Evolutionary conservation across 805 yeast species (phyloP).

Genomic region (Cyberlindnera galapagoensis): DNA sequence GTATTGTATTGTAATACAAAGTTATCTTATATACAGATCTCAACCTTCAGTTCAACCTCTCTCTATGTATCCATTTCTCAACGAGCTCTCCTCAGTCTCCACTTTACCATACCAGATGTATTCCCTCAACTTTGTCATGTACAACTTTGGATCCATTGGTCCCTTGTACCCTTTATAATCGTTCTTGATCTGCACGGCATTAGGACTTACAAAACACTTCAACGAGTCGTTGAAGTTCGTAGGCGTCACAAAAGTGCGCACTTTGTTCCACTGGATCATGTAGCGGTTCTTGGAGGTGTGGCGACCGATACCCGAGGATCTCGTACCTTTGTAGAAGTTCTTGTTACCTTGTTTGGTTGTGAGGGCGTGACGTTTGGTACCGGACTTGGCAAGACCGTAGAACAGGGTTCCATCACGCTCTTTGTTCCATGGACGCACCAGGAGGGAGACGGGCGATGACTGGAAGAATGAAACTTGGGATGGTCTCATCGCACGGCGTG

Average conservation of each 20-base stretch:
- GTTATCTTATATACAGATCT: conserved; percentile 10
- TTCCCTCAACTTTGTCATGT: conserved; percentile 65
- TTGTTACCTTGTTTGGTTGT: conserved; percentile 94
- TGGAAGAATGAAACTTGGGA: conserved; percentile 41
- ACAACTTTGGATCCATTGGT: conserved; percentile 65
- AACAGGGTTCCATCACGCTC: conserved; percentile 77
- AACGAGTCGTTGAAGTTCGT: conserved; percentile 36
- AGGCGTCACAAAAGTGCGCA: conserved; percentile 88
- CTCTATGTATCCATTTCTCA: conserved; percentile 22
- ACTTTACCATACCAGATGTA: conserved; percentile 69
- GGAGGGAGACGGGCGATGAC: conserved; percentile 35
- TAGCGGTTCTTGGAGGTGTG: conserved; percentile 71
- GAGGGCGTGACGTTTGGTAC: conserved; percentile 76
- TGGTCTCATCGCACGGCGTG: conserved; percentile 40
- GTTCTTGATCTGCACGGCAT: conserved; percentile 64
- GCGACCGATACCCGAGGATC: conserved; percentile 88
- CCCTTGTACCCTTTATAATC: conserved; percentile 70
- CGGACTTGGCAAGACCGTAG: conserved; percentile 73
- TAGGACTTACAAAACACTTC: conserved; percentile 73
- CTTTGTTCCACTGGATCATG: conserved; percentile 74
- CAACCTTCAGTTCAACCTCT: conserved; percentile 20
- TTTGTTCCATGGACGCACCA: conserved; percentile 87
- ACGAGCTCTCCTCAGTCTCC: conserved; percentile 28
- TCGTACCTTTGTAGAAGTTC: conserved; percentile 91
- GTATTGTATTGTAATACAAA: not conserved